A percentile compares a stretch with the other conserved stretches of the same genome.
These are phyloP conservation scores for Pyrenophora graminea DNA, from an alignment of 2,329 filamentous ascomycete genomes.

Conservation along the genomic window DNA sequence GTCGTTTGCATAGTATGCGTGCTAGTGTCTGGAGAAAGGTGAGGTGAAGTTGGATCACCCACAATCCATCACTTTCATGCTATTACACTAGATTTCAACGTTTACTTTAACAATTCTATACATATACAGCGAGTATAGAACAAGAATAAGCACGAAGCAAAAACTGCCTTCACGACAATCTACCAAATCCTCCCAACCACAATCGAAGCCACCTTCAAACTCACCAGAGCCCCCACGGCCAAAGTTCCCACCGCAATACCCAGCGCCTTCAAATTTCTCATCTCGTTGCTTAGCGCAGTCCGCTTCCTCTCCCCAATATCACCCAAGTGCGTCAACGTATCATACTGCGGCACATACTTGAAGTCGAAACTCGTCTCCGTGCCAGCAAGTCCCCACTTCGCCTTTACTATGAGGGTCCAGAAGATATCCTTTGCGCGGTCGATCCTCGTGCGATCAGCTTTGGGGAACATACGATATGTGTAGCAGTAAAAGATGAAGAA, in stretches of 20 bases:
- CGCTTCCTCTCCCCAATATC: conserved; percentile 48
- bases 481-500: conserved; percentile 64
- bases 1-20: no score
- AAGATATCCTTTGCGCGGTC: conserved; percentile 57
- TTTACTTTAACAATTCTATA: no score
- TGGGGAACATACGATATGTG: conserved; percentile 54
- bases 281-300: conserved; percentile 49
- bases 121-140: neutral
- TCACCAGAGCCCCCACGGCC: conserved; percentile 29
- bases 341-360: conserved; percentile 67
- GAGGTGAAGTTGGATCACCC: no score
- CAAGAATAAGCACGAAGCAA: neutral
- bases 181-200: conserved; percentile 28
- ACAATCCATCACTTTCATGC: no score
- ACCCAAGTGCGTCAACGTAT: conserved; percentile 55
- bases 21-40: no score
- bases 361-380: conserved; percentile 69
- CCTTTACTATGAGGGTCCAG: conserved; percentile 65
- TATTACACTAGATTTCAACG: no score
- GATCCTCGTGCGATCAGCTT: conserved; percentile 59
- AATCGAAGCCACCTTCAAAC: conserved; percentile 31
- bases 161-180: neutral
- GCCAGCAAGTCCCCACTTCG: conserved; percentile 65
- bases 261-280: conserved; percentile 54
- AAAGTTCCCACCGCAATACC: conserved; percentile 45